Evolutionary conservation across 2,329 filamentous ascomycete species (phyloP).

Genomic region (Fusarium sp.): DNA sequence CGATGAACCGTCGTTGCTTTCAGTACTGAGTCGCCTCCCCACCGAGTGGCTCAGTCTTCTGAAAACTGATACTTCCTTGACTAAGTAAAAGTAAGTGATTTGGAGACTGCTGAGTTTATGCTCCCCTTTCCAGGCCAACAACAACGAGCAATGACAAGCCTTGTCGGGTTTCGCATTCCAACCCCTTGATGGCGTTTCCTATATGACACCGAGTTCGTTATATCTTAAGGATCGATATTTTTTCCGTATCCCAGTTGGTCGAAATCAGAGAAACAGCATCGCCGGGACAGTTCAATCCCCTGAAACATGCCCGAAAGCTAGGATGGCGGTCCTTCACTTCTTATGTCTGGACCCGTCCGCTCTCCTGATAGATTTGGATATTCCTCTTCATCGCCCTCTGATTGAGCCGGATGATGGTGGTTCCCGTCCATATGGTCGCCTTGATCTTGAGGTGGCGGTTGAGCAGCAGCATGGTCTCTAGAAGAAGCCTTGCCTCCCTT

Average conservation of each 20-base stretch:
- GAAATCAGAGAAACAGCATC: neutral
- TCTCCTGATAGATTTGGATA: constrained; percentile 40
- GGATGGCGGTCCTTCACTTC: constrained; percentile 12
- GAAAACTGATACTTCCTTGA: neutral
- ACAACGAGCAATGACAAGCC: neutral
- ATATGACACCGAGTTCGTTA: neutral
- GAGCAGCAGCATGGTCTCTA: constrained; percentile 43
- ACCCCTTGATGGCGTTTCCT: neutral
- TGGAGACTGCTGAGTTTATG: neutral
- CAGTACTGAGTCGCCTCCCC: constrained; percentile 41
- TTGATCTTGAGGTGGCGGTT: constrained; percentile 41
- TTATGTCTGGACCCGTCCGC: constrained; percentile 28
- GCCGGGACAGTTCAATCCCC: neutral
- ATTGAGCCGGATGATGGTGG: constrained; percentile 53
- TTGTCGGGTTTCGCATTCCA: neutral
- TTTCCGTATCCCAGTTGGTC: neutral
- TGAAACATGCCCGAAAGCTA: constrained; percentile 19
- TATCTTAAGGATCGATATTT: neutral
- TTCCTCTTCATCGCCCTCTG: constrained; percentile 52
- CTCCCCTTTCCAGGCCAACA: neutral
- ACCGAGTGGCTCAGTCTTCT: constrained; percentile 40
- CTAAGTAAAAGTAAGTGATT: constrained; percentile 2
- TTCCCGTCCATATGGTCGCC: constrained; percentile 38
- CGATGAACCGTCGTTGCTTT: constrained; percentile 10
- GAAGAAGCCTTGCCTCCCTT: constrained; percentile 71